Evolutionary conservation across 1,284 basidiomycete species (phyloP), one percentile per base, ranked within the genome.

Genomic region (Apiotrichum mycotoxinovorans): DNA sequence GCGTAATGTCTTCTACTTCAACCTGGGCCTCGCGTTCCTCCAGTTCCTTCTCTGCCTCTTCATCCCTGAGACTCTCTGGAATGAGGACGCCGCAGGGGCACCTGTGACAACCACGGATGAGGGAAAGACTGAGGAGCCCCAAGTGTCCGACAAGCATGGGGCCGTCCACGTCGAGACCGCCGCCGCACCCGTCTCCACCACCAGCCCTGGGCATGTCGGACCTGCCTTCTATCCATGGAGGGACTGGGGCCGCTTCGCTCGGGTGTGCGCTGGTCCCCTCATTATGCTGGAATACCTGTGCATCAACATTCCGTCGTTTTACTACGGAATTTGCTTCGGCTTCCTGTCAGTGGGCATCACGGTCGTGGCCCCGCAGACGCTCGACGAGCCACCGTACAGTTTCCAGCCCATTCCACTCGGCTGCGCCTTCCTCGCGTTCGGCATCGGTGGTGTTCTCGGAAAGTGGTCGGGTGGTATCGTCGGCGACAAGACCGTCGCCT

Each of bases 41-140:
- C 51, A 60, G 42, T 30, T 56, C 42, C 5, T 60, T 1, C 42
- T 60, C 22, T 20, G 45, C n/a, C 60, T 71, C 50, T 62, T 74
- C 53, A 54, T 75, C 4, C 73, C 73, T 12, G 74, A 77, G 55
- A 77, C 76, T 0, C 64, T 70, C 23, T 76, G 73, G 71, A 65
- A 57, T 34, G 60, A 56, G 23, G 54, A 48, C 11, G 14, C 25
- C 25, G 25, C 17, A n/a, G 17, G 37, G 37, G 18, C 17, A 38
- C 2, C 11, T 15, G 15, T 18, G 1, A 20, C 46, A 15, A 33
- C 14, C n/a, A 33, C 46, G 18, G 10, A n/a, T 20, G 30, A 33
- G 45, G 25, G 7, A 18, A 41, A 20, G 40, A 20, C 40, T 10
- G 9, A 44, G 4, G 30, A 33, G 46, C 18, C 14, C 38, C 37